Percentiles rank a stretch among this genome's conserved stretches.
Evolutionary conservation across 176 grass and related monocot genomes (phyloP).

Genomic region (Thinopyrum elongatum): DNA sequence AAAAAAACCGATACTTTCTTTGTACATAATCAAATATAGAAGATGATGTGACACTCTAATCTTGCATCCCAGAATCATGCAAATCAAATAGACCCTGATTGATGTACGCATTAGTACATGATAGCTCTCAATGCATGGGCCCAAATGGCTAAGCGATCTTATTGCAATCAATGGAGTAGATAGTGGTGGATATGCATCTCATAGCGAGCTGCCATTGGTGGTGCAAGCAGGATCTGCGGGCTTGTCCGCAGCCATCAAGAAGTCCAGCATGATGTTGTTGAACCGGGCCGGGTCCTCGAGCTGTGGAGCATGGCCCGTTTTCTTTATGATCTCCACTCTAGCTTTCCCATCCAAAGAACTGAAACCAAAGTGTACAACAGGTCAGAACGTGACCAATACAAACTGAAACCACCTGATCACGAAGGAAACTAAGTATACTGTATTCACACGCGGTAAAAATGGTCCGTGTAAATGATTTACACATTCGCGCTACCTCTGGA

Average conservation of each 20-base stretch:
- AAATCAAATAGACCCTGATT: too few species aligned
- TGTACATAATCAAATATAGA: too few species aligned
- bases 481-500: slow-evolving; percentile 57
- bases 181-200: not conserved
- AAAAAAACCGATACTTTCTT: too few species aligned
- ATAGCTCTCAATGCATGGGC: not conserved
- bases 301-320: slow-evolving; percentile 55
- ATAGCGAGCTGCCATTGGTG: not conserved
- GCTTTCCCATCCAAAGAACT: slow-evolving; percentile 60
- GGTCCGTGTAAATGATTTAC: not conserved
- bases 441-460: too few species aligned
- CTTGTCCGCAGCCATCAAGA: slow-evolving; percentile 40
- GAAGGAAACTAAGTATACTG: too few species aligned
- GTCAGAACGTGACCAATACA: not conserved
- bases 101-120: not conserved
- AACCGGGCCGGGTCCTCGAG: slow-evolving; percentile 51
- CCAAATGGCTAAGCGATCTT: not conserved
- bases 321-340: slow-evolving; percentile 55
- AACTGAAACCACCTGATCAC: too few species aligned
- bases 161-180: not conserved
- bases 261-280: slow-evolving; percentile 45
- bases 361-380: not conserved
- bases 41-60: too few species aligned
- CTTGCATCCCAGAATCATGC: too few species aligned
- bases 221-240: not conserved